Base-by-base conservation (phyloP, 306 rosid genomes). In the Vigna trinervia region DNA sequence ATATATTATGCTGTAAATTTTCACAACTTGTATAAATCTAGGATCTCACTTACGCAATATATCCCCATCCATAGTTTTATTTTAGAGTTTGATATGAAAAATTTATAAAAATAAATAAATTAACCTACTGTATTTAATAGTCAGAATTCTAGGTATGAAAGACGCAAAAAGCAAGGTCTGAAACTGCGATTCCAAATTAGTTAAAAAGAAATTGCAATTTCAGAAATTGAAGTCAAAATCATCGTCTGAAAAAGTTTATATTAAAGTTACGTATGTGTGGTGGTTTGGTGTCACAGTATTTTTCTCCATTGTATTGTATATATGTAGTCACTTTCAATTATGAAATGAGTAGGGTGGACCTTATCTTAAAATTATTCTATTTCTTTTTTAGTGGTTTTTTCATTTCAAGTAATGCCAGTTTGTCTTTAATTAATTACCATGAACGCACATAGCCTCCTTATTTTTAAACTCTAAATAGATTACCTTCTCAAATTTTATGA, bases 51-150 rank as follows among this genome's bases (percentile, higher is more conserved):
- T 5, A 8, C 2, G 15, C 15, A 56, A 56, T 22, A 36, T 36
- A 36, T 36, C 10, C 23, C 28, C 28, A 26, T 26, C 28, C 11
- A 10, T 43, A 43, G 22, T 6, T 20, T 72, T 73, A 13, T 58
- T 23, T 26, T 15, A 57, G 17, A 15, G 26, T 73, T 73, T 58
- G 45, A 73, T 26, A n/a, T 43, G 58, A 72, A 54, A 34, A 72
- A 62, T 15, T 62, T 36, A 20, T 13, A 13, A 1, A 3, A 53
- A 26, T 2, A 26, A 22, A 20, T 20, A 20, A 19, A 57, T 1
- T 5, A 5, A 26, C 9, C 1, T 12, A 11, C 14, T 3, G 2
- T 34, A 6, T 54, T 36, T 60, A 20, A 34, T 51, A 10, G 19
- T n/a, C 6, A 10, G 32, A 39, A 38, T 56, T 4, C 4, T 30